Evolutionary conservation across 805 yeast genomes (phyloP), one percentile per base, ranked within the genome.

Genomic region (Kockiozyma suomiensis): DNA sequence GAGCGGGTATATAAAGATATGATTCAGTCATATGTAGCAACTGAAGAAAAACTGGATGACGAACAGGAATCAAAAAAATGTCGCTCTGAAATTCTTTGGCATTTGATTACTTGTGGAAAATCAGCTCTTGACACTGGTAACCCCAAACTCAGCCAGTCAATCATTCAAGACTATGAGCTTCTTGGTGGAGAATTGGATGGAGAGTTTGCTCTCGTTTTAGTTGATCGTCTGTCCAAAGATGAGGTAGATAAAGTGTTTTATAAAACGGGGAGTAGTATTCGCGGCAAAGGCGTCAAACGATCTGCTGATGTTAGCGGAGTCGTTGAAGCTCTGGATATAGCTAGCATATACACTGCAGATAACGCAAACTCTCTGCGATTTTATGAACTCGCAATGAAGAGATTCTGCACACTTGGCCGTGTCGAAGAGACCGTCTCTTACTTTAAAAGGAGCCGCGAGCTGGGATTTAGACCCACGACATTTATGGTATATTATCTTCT

Each of bases 71-170:
- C 10, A 7, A 28, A 25, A 13, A 23, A 21, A 25, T 19, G 4
- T 28, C 47, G 57, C 4, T 19, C 19, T 28, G 30, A 37, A n/a
- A 35, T 61, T 15, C 41, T n/a, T 3, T n/a, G 43, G 30, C 10
- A 35, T 2, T 21, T 61, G 4, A 32, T 50, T 21, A 23, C 30
- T 23, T 61, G 65, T 35, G 50, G 41, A 12, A 58, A 54, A 33
- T 49, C 60, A 6, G 63, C 64, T 3, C n/a, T 61, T 10, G 55
- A 50, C 17, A 43, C 55, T 3, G 61, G 55, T 2, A 19, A 59
- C 21, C 6, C 57, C 12, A 19, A 33, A 3, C 32, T 59, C 17
- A 56, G 58, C 13, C 32, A 38, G 21, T 5, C 41, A n/a, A 59
- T 61, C 19, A 6, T 61, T 25, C 23, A 30, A 25, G 55, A 61